phyloP scores from a whole-genome alignment of 2,329 filamentous ascomycete genomes.

The Neofusicoccum ribis region DNA sequence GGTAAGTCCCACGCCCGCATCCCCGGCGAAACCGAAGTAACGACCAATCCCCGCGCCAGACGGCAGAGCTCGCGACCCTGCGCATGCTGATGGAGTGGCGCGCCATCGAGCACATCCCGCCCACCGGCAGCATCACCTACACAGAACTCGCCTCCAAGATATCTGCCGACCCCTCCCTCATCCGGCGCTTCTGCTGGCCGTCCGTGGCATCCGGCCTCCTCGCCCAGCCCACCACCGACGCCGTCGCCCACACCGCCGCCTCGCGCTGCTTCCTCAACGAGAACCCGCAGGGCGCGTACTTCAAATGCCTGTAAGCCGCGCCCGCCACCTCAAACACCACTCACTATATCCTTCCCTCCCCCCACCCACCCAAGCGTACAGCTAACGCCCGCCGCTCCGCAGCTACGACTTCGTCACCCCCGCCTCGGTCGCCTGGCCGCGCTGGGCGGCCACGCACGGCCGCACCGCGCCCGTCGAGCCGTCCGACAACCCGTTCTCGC shows the following conservation, averaged over 20 bases:
- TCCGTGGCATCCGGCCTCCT: background rate
- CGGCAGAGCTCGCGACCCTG: background rate
- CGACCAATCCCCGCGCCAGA: too few relatives aligned
- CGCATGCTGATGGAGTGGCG: slow-evolving; percentile 5
- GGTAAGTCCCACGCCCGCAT: too few relatives aligned
- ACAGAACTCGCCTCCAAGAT: background rate
- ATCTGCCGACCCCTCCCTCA: background rate
- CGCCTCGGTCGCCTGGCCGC: background rate
- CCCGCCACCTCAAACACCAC: too few relatives aligned
- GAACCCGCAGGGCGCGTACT: background rate
- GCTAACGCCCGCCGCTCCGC: too few relatives aligned
- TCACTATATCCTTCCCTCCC: too few relatives aligned
- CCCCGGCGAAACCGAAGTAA: too few relatives aligned
- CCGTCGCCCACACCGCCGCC: background rate
- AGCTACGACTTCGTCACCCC: background rate
- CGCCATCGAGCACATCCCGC: background rate
- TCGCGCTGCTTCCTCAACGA: background rate
- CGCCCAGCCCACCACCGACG: background rate
- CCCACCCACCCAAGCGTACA: too few relatives aligned
- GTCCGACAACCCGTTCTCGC: background rate
- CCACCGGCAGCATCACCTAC: background rate
- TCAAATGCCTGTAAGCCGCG: background rate
- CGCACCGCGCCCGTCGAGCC: background rate
- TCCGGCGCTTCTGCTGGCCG: background rate
- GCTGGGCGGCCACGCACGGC: background rate